Base-by-base conservation (phyloP, 2,329 filamentous ascomycete genomes). In the Periconia macrospinosa region DNA sequence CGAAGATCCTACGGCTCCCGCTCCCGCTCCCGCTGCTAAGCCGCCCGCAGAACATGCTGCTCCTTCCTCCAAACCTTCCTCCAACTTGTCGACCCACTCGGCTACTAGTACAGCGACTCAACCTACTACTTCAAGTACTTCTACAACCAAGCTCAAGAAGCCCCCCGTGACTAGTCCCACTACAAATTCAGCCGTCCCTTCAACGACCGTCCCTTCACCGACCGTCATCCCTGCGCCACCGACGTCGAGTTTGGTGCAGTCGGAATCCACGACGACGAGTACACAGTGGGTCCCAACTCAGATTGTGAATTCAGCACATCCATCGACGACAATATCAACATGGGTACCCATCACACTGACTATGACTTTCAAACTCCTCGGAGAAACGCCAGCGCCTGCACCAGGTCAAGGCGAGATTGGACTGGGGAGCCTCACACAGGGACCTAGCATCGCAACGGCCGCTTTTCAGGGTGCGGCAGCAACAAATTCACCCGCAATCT, bases 281-380 rank as follows among this genome's bases (percentile, higher is more conserved):
- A 67, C 70, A 8, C 59, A 66, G 47, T 75, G 71, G 71, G 52
- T 68, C 14, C 66, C 71, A 47, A 72, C 70, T 9, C 54, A 59
- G 53, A 62, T 71, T 11, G 64, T 57, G 57, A 61, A 10, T 63
- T 58, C 1, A 56, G 56, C 33, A 11, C 23, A 27, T 10, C 15
- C 33, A 10, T 3, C 5, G 11, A 14, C 33, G 6, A 37, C 15
- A 13, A 6, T 10, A n/a, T 37, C 33, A 3, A 74, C 71, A 10
- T 75, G 72, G 72, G 57, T 68, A 8, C 69, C 68, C 8, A 49
- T 62, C 14, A 68, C 67, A 2, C 53, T 66, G 15, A 70, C 66
- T 3, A 53, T 68, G 15, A 70, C 66, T 2, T 53, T 72, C 14
- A 65, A 64, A 14, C 69, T 70, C 47, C 55, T 57, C 14, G 44